These are phyloP conservation scores for Cyberlindnera petersonii DNA, from an alignment of 805 yeast genomes.

Conservation along the genomic window DNA sequence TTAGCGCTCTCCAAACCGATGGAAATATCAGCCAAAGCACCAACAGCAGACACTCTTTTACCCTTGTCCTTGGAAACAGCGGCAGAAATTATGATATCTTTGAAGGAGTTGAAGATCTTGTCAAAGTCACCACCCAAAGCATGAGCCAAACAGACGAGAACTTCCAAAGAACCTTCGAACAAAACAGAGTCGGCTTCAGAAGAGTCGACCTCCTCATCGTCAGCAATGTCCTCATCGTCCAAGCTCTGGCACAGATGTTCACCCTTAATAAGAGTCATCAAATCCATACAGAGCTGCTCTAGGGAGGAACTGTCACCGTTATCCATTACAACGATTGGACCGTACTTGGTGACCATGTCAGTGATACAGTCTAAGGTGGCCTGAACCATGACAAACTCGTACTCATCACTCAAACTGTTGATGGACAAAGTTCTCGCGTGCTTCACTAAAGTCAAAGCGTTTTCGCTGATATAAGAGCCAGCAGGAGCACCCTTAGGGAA, in stretches of 20 bases:
- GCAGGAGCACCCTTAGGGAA: constrained; percentile 64
- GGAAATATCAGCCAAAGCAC: constrained; percentile 87
- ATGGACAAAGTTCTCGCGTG: constrained; percentile 66
- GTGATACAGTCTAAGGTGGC: constrained; percentile 70
- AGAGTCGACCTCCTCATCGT: constrained; percentile 53
- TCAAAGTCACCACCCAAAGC: constrained; percentile 78
- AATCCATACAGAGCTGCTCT: constrained; percentile 64
- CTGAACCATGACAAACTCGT: constrained; percentile 77
- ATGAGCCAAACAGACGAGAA: constrained; percentile 67
- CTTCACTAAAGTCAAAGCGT: constrained; percentile 54
- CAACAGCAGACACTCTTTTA: constrained; percentile 81
- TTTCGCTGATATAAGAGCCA: constrained; percentile 54
- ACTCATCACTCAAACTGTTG: constrained; percentile 67
- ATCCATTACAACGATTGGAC: constrained; percentile 66
- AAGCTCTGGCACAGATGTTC: constrained; percentile 81
- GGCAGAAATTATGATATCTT: constrained; percentile 55
- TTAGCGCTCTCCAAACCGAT: constrained; percentile 64
- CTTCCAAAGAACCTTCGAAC: constrained; percentile 82
- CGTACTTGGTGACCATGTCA: constrained; percentile 64
- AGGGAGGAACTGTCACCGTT: constrained; percentile 52
- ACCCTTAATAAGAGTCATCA: constrained; percentile 71
- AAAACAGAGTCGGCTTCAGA: constrained; percentile 64
- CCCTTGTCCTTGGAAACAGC: constrained; percentile 59
- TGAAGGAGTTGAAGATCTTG: constrained; percentile 68
- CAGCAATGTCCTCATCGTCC: constrained; percentile 57